These are phyloP conservation scores for Plantago major DNA, from an alignment of 257 asterid genomes.

Conservation along the genomic window DNA sequence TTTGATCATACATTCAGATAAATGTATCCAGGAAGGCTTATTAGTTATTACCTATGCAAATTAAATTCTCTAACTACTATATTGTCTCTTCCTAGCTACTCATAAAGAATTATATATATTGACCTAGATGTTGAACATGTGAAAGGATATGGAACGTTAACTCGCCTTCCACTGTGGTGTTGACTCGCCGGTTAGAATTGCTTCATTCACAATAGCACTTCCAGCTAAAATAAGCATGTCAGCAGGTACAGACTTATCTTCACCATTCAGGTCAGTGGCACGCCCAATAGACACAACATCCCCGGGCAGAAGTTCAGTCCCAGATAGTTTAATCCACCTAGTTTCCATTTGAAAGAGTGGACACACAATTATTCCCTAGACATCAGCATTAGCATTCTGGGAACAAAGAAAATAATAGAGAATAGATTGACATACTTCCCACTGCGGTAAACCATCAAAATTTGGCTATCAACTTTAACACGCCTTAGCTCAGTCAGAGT, in stretches of 20 bases:
- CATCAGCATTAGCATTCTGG: conserved; percentile 6
- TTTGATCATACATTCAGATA: neutral
- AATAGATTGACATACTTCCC: conserved; percentile 73
- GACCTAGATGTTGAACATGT: neutral
- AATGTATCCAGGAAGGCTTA: conserved; percentile 2
- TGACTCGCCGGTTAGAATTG: conserved; percentile 96
- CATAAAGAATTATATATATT: neutral
- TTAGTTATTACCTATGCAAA: no score
- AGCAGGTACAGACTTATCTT: conserved; percentile 94
- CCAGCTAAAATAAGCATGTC: conserved; percentile 99
- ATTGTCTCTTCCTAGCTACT: neutral
- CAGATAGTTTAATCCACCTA: conserved; percentile 92
- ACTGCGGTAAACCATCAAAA: conserved; percentile 82
- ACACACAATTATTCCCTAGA: conserved; percentile 14
- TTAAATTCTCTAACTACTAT: neutral
- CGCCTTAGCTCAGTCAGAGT: conserved; percentile 93
- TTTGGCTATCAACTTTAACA: conserved; percentile 89
- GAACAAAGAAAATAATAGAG: conserved; percentile 7
- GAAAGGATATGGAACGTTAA: neutral
- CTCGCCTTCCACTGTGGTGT: conserved; percentile 98
- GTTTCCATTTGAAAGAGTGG: conserved; percentile 24
- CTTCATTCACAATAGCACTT: conserved; percentile 94
- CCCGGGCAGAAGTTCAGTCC: conserved; percentile 92
- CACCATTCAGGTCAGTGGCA: conserved; percentile 73
- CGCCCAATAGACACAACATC: conserved; percentile 99